Evolutionary conservation across 2,329 filamentous ascomycete species (phyloP), one percentile per base, ranked within the genome.

Genomic region (Paracoccidioides lutzii): DNA sequence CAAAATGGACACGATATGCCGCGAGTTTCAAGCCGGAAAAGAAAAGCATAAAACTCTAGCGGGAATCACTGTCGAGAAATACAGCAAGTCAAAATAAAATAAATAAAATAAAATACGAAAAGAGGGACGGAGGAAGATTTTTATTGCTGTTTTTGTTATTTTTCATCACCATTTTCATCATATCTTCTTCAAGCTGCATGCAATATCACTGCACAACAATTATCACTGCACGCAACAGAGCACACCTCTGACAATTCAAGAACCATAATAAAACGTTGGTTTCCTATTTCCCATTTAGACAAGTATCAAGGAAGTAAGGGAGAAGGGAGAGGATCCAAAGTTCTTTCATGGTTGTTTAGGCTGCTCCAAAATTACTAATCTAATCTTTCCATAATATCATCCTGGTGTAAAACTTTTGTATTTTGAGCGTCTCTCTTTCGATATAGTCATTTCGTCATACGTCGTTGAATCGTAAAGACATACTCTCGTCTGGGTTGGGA

Each of bases 401-500:
- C 68, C 38, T 63, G 69, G 68, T 65, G 65, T 66, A 67, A 68
- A 65, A 66, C 55, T 57, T 57, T 57, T 57, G 12, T 28, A 52
- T 28, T 45, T 35, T 45, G 46, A 28, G 10, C 45, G 59, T 65
- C 65, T 71, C 67, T 69, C 66, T 69, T 69, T 55, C 48, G 35
- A 49, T 41, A 38, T 46, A n/a, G 45, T 73, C 71, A 69, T 73
- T 68, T 70, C 71, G 67, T 73, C 71, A 71, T 73, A 70, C 71
- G 68, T 73, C 71, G 71, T 73, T 69, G 71, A 73, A 71, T 73
- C 71, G 68, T 73, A 71, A 65, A 72, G 67, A 68, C 68, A 67
- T 65, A 66, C 66, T 67, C 68, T 62, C 66, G 45, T 32, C 9
- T 35, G 35, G 49, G 44, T 28, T 45, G n/a, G 33, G 35, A 10